These are phyloP conservation scores for Globisporangium paddicum DNA, from an alignment of 352 stramenopile genomes.

Conservation along the genomic window DNA sequence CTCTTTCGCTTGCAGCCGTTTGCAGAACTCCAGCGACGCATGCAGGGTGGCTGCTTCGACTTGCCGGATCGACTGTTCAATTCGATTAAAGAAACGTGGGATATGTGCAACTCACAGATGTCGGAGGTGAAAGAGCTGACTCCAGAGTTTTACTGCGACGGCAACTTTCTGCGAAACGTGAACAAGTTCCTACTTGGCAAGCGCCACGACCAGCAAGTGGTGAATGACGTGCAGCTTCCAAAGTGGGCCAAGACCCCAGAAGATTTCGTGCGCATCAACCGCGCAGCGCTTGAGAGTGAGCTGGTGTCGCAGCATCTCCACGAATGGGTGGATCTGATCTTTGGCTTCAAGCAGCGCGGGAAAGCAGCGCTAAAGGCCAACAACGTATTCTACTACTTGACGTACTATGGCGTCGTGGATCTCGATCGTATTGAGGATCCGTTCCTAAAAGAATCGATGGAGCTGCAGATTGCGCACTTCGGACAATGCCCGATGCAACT, in stretches of 20 bases:
- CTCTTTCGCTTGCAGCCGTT: constrained; percentile 98
- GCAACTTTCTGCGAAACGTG: constrained; percentile 95
- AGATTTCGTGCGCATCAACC: constrained; percentile 95
- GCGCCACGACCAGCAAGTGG: constrained; percentile 57
- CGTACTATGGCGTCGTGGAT: constrained; percentile 94
- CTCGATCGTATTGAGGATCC: constrained; percentile 95
- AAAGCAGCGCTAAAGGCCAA: constrained; percentile 90
- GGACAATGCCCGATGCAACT: constrained; percentile 97
- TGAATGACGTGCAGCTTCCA: constrained; percentile 96
- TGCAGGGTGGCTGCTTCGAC: constrained; percentile 97
- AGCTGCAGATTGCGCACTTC: constrained; percentile 99
- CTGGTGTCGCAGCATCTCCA: constrained; percentile 97
- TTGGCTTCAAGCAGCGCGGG: constrained; percentile 98
- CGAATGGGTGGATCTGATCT: constrained; percentile 99
- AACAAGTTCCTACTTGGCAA: constrained; percentile 96
- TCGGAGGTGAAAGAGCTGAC: constrained; percentile 99
- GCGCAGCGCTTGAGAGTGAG: constrained; percentile 97
- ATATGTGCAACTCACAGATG: constrained; percentile 96
- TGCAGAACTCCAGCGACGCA: constrained; percentile 93
- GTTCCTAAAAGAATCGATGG: constrained; percentile 91
- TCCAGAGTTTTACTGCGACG: constrained; percentile 96
- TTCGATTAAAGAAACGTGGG: constrained; percentile 95
- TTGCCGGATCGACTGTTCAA: constrained; percentile 97
- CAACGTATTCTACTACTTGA: constrained; percentile 96
- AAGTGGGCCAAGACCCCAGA: constrained; percentile 95